These are phyloP conservation scores for Colletotrichum sp. DNA, from an alignment of 2,329 filamentous ascomycete genomes.

Conservation along the genomic window DNA sequence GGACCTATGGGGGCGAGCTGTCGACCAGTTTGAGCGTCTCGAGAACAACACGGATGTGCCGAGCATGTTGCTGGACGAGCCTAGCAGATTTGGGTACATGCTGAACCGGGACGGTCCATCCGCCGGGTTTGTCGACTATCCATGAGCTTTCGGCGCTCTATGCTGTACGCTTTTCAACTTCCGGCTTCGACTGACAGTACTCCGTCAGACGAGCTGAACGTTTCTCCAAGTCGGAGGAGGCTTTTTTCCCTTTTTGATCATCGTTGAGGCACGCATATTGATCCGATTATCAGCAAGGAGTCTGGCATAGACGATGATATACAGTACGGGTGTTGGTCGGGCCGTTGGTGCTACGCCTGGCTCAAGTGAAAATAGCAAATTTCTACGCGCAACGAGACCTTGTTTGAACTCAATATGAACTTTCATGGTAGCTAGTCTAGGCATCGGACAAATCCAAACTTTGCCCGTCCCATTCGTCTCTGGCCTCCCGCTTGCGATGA, in stretches of 20 bases:
- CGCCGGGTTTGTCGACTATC: slow-evolving; percentile 55
- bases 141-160: slow-evolving; percentile 13
- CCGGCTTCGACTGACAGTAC: neutral
- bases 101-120: slow-evolving; percentile 47
- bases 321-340: neutral
- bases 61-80: slow-evolving; percentile 43
- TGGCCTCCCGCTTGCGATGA: neutral
- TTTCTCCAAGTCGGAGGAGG: neutral
- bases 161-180: neutral
- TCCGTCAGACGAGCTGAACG: neutral
- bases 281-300: neutral
- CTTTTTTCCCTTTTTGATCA: neutral
- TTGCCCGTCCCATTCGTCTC: neutral
- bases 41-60: slow-evolving; percentile 60
- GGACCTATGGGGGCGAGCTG: slow-evolving; percentile 59
- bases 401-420: neutral
- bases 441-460: neutral
- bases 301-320: neutral
- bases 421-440: neutral
- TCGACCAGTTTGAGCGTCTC: slow-evolving; percentile 52
- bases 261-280: neutral
- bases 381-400: neutral
- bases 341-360: neutral
- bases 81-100: slow-evolving; percentile 48
- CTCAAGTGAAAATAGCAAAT: neutral